Conservation (phyloP, 192 early-diverging fungal species). For the Coemansia sp. region DNA sequence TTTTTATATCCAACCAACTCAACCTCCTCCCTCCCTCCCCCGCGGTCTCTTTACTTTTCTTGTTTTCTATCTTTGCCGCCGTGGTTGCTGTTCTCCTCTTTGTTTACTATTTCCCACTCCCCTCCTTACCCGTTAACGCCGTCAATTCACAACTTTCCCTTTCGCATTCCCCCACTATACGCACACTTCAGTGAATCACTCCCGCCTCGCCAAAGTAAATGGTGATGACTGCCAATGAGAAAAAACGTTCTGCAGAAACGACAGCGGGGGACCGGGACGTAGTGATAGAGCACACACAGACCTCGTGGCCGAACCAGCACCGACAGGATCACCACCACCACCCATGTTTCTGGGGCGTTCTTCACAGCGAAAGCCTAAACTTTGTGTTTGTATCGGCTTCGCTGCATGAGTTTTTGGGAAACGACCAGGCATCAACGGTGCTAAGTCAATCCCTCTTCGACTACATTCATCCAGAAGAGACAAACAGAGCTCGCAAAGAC, state of each 20-base stretch:
- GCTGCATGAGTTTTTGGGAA: slow-evolving; percentile 37
- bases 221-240: slow-evolving; percentile 45
- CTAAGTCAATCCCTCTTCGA: slow-evolving; percentile 49
- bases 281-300: background rate
- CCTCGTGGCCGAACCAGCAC: background rate
- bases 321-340: slow-evolving; percentile 13
- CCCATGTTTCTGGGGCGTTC: slow-evolving; percentile 55
- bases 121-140: background rate
- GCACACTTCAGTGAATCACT: background rate
- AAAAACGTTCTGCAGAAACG: slow-evolving; percentile 43
- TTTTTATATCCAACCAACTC: background rate
- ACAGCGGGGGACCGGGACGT: slow-evolving; percentile 14
- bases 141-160: background rate
- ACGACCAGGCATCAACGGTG: slow-evolving; percentile 24
- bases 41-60: slow-evolving; percentile 7
- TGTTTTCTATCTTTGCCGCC: slow-evolving; percentile 7
- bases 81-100: background rate
- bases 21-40: background rate
- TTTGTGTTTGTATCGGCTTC: slow-evolving; percentile 51
- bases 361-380: slow-evolving; percentile 44
- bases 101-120: background rate
- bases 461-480: slow-evolving; percentile 56
- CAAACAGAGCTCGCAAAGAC: slow-evolving; percentile 44
- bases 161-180: background rate
- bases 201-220: slow-evolving; percentile 8